These are phyloP conservation scores for Auriculariales sp. DNA, from an alignment of 768 basidiomycete species.

Conservation along the genomic window DNA sequence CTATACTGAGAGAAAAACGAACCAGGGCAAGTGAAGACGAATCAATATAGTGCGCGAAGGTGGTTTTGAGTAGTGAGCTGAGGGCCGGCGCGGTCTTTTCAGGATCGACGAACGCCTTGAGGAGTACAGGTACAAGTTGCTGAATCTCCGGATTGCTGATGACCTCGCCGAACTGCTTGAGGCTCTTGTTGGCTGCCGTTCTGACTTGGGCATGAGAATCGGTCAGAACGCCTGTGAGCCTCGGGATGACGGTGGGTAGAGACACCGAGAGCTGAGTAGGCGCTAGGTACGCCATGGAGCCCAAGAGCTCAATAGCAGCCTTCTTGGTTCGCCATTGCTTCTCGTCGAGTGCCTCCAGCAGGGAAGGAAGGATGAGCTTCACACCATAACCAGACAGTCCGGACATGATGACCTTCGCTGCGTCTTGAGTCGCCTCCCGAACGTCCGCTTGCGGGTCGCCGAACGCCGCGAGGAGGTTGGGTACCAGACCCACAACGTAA, in stretches of 20 bases:
- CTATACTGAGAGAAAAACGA: slow-evolving; percentile 14
- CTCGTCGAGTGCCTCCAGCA: slow-evolving; percentile 85
- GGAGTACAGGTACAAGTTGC: slow-evolving; percentile 69
- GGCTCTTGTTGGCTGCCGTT: slow-evolving; percentile 78
- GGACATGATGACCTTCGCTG: slow-evolving; percentile 87
- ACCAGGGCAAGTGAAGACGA: slow-evolving; percentile 90
- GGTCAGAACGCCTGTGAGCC: slow-evolving; percentile 86
- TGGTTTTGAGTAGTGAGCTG: slow-evolving; percentile 76
- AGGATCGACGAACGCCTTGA: slow-evolving; percentile 93
- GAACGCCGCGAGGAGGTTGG: slow-evolving; percentile 68
- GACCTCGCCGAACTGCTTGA: slow-evolving; percentile 97
- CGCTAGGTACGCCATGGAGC: slow-evolving; percentile 98
- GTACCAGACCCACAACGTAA: slow-evolving; percentile 73
- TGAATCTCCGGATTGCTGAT: slow-evolving; percentile 97
- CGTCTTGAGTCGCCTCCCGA: slow-evolving; percentile 84
- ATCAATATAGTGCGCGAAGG: slow-evolving; percentile 97
- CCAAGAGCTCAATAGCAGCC: slow-evolving; percentile 90
- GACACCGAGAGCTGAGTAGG: slow-evolving; percentile 90
- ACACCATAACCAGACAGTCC: slow-evolving; percentile 90
- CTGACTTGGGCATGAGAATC: slow-evolving; percentile 97
- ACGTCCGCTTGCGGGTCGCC: slow-evolving; percentile 81
- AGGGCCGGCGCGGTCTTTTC: slow-evolving; percentile 78
- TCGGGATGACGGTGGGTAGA: slow-evolving; percentile 89
- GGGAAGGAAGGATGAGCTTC: slow-evolving; percentile 82
- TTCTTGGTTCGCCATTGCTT: slow-evolving; percentile 98